Base-by-base conservation (phyloP, 495 filamentous ascomycete genomes). In the Penicillium fimorum region DNA sequence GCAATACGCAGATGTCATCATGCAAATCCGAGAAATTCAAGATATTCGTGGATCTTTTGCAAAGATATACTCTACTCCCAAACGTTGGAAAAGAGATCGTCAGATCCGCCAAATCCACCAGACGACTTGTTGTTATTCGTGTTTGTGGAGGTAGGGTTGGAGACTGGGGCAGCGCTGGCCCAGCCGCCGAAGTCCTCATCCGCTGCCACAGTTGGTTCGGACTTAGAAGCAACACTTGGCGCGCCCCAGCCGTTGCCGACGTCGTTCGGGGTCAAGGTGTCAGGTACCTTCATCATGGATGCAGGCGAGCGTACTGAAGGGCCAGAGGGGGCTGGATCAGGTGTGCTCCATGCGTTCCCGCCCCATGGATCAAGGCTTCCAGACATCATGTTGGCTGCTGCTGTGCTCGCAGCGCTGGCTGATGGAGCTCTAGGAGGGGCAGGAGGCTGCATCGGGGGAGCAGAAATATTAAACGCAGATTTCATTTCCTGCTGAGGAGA, bases 141-240 rank as follows among this genome's bases (percentile, higher is more conserved):
- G 53, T 62, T 69, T 17, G 64, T 56, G 8, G 59, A 62, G 32
- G 61, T 66, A n/a, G 79, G 76, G 49, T 79, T 77, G 25, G 72
- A 69, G 29, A 73, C 70, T 8, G 82, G 77, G 24, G 79, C 78
- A 45, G 87, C 84, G 72, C 88, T 91, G 43, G 87, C 87, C 92
- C 92, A 97, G 22, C 91, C 91, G 15, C 92, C 92, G 74, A 96
- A 97, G 62, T 97, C 92, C 71, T 97, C 92, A 67, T 97, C 92
- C 0, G 83, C 84, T 29, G 83, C 80, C 3, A 94, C 86, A 59
- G 86, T 86, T 11, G 88, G 84, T 10, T 75, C 67, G 0, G 74
- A 68, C 57, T 78, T 76, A 22, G 82, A 69, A 4, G 76, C 59
- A 12, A 60, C 35, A 20, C 56, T 41, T 12, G 70, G 50, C 1